These are phyloP conservation scores for Phytophthora citricola DNA, from an alignment of 352 stramenopile species.

Conservation along the genomic window DNA sequence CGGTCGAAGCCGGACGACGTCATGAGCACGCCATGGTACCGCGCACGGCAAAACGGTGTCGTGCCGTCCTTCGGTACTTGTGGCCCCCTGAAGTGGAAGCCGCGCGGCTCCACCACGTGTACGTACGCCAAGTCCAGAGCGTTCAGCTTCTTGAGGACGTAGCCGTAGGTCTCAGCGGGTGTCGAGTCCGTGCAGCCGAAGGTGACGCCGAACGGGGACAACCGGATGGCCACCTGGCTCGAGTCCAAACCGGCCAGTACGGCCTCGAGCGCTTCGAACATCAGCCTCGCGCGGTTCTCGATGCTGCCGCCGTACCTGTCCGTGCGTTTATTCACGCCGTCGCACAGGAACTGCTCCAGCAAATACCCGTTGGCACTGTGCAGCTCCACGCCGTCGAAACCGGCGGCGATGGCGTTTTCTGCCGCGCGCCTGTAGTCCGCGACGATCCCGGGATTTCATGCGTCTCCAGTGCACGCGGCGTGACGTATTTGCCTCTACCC, in stretches of 20 bases:
- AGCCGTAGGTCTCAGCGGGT: conserved; percentile 44
- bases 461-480: conserved; percentile 66
- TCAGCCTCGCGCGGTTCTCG: conserved; percentile 77
- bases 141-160: conserved; percentile 45
- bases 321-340: conserved; percentile 36
- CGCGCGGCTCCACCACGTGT: conserved; percentile 62
- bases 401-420: conserved; percentile 37
- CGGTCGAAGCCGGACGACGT: conserved; percentile 57
- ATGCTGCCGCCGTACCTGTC: conserved; percentile 67
- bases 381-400: conserved; percentile 40
- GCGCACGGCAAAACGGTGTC: conserved; percentile 46
- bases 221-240: conserved; percentile 46
- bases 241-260: conserved; percentile 45
- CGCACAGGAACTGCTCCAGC: conserved; percentile 41
- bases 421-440: conserved; percentile 38
- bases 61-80: conserved; percentile 45
- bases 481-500: conserved; percentile 45
- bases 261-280: conserved; percentile 70
- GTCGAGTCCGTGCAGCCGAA: conserved; percentile 52
- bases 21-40: conserved; percentile 63
- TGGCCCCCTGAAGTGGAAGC: conserved; percentile 39
- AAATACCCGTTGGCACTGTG: conserved; percentile 42
- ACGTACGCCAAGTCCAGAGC: conserved; percentile 54
- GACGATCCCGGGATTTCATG: conserved; percentile 76
- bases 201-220: conserved; percentile 45